Base-by-base conservation (phyloP, 1,284 basidiomycete species). In the Trichosporon ovoides region DNA sequence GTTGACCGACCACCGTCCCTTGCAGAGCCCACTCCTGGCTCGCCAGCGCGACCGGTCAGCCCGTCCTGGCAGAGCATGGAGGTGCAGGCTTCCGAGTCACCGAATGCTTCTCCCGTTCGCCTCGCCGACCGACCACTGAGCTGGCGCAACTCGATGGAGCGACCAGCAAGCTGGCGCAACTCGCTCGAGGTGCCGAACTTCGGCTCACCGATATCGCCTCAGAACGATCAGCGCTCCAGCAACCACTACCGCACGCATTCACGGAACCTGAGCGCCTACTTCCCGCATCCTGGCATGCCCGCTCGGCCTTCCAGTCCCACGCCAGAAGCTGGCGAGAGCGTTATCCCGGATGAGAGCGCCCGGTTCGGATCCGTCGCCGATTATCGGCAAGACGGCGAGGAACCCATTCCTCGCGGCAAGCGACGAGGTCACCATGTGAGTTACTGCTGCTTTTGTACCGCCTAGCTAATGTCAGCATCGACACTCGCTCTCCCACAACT, bases 401-500 rank as follows among this genome's bases (percentile, higher is more conserved):
- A 68, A 33, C 70, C 74, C 4, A 65, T 70, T 7, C 77, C 78
- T 37, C 72, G 76, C 16, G 71, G 81, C 20, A 80, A 83, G 18
- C 81, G 87, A 36, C 80, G 87, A 55, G 89, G 89, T 0, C 91
- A 93, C 70, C 91, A 93, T 75, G 75, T 75, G 52, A 65, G 76
- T 71, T 14, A n/a, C n/a, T n/a, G n/a, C n/a, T 16, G 7, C 10
- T 2, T 20, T 2, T 12, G 9, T 55, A 34, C 31, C 9, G 22
- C 11, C 6, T 4, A 52, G 34, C 57, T 53, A 12, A 38, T 19
- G 13, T 33, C 59, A 78, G 76, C 93, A 96, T 71, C 89, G 91
- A 70, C 92, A 95, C 75, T 96, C 91, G 0, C 76, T 94, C 24
- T 95, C 91, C 1, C 92, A 95, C 76, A 92, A 90, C 71, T 92